Evolutionary conservation across 768 basidiomycete species (phyloP).

Genomic region (Leucogyrophana mollusca): DNA sequence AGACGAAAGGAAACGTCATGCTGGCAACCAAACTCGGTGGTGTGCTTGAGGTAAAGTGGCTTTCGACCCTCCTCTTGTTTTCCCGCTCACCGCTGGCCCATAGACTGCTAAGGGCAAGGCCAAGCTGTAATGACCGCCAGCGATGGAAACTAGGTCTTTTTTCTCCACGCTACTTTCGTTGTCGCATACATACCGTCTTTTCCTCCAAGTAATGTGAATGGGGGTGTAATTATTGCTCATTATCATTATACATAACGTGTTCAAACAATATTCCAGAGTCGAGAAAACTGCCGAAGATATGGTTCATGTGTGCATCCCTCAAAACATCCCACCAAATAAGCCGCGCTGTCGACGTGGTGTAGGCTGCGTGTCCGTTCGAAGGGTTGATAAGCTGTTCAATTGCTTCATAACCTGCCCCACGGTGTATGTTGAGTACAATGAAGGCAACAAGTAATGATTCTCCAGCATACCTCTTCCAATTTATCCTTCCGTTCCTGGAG

Average conservation of each 20-base stretch:
- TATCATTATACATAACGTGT: conserved; percentile 10
- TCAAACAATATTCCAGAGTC: background rate
- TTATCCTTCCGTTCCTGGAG: conserved; percentile 97
- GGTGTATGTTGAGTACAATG: conserved; percentile 6
- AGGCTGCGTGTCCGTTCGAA: conserved; percentile 80
- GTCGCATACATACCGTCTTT: background rate
- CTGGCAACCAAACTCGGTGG: conserved; percentile 87
- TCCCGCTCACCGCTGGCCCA: background rate
- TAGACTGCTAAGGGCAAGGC: conserved; percentile 38
- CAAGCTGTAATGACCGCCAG: conserved; percentile 28
- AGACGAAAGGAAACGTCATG: conserved; percentile 92
- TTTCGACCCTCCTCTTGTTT: background rate
- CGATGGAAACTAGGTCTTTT: background rate
- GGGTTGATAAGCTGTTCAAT: conserved; percentile 85
- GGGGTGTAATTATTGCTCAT: conserved; percentile 18
- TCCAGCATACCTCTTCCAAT: conserved; percentile 83
- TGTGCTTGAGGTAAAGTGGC: conserved; percentile 66
- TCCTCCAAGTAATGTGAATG: background rate
- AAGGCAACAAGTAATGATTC: background rate
- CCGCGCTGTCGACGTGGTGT: conserved; percentile 73
- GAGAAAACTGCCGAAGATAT: conserved; percentile 2
- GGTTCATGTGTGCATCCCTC: conserved; percentile 10
- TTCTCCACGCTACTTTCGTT: background rate
- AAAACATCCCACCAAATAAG: conserved; percentile 77
- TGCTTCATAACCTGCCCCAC: conserved; percentile 86